These are phyloP conservation scores for Quercus ilex DNA, from an alignment of 306 rosid genomes.

Conservation along the genomic window DNA sequence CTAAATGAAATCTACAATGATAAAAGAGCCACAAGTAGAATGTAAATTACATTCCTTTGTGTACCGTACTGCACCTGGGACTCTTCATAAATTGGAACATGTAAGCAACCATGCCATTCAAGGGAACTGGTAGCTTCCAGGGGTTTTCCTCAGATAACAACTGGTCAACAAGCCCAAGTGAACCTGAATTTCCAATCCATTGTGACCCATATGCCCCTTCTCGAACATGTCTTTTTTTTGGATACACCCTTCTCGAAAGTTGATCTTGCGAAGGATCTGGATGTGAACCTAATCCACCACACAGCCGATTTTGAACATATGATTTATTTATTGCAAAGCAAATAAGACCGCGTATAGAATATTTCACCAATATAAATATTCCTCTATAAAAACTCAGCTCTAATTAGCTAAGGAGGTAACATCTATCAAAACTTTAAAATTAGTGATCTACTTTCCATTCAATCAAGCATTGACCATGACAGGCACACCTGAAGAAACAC, in stretches of 20 bases:
- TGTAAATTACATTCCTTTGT: too few relatives aligned
- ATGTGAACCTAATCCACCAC: background rate
- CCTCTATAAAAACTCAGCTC: background rate
- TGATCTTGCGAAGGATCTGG: background rate
- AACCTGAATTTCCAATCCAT: background rate
- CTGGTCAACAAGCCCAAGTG: background rate
- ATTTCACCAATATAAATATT: background rate
- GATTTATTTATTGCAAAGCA: background rate
- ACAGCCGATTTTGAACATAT: background rate
- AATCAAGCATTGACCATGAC: conserved; percentile 8
- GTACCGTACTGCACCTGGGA: too few relatives aligned
- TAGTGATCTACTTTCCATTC: background rate
- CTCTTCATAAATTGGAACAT: too few relatives aligned
- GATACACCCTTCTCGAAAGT: background rate
- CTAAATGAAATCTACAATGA: too few relatives aligned
- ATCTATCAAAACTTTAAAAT: background rate
- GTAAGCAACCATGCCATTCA: background rate
- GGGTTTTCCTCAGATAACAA: background rate
- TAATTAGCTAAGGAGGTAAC: background rate
- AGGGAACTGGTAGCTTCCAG: conserved; percentile 6
- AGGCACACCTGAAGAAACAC: conserved; percentile 14
- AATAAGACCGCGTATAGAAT: background rate
- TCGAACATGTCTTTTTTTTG: background rate
- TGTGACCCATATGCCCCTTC: background rate
- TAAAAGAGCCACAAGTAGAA: too few relatives aligned